Conservation (phyloP, 108 stramenopile genomes). For the Cylindrotheca fusiformis region DNA sequence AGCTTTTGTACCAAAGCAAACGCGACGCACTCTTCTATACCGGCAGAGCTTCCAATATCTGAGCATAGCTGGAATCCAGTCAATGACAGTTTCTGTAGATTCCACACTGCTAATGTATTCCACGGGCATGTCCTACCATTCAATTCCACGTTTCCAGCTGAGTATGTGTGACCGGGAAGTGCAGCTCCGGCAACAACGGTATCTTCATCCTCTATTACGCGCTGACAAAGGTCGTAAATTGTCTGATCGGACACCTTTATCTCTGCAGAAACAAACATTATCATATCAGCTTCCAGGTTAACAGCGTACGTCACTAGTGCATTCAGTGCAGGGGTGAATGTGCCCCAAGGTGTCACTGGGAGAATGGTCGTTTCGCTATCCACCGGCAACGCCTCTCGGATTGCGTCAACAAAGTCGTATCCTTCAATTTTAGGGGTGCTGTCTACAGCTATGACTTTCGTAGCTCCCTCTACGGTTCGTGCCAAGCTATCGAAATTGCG, state of each 20-base stretch:
- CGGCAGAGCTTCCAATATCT: slow-evolving; percentile 27
- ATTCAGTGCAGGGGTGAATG: slow-evolving; percentile 89
- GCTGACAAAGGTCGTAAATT: slow-evolving; percentile 38
- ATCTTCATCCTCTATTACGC: slow-evolving; percentile 54
- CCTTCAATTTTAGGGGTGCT: slow-evolving; percentile 47
- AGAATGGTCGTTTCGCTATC: slow-evolving; percentile 21
- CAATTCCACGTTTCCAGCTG: slow-evolving; percentile 30
- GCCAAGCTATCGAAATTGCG: slow-evolving; percentile 18
- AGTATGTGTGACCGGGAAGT: slow-evolving; percentile 81
- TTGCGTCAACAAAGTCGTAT: slow-evolving; percentile 53
- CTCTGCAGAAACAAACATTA: slow-evolving; percentile 82
- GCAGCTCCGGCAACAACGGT: slow-evolving; percentile 88
- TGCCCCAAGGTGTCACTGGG: slow-evolving; percentile 92
- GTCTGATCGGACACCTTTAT: slow-evolving; percentile 36
- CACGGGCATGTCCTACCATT: slow-evolving; percentile 77
- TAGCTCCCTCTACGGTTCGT: slow-evolving; percentile 10
- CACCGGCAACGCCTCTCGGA: slow-evolving; percentile 20
- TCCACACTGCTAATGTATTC: slow-evolving; percentile 95
- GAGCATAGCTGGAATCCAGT: slow-evolving; percentile 81
- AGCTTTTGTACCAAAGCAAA: slow-evolving; percentile 75
- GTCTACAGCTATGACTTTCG: slow-evolving; percentile 70
- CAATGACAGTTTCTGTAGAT: slow-evolving; percentile 70
- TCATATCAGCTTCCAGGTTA: slow-evolving; percentile 24
- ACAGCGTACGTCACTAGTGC: slow-evolving; percentile 60
- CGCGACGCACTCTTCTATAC: slow-evolving; percentile 87